Conservation (phyloP, 164 flowering plant species). For the Nymphaea thermarum region DNA sequence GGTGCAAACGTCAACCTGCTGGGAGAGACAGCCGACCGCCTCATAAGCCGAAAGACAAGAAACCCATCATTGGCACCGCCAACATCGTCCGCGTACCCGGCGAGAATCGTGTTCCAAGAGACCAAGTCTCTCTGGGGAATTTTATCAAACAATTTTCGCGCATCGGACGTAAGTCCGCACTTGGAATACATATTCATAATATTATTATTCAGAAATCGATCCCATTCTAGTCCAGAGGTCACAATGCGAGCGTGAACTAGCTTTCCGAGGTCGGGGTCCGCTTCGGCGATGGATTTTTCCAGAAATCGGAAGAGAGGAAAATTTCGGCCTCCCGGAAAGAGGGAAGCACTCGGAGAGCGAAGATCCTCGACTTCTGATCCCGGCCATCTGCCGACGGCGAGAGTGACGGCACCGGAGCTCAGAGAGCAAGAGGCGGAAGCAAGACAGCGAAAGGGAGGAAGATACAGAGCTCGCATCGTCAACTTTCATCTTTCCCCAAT, state of each 20-base stretch:
- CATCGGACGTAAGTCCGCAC: constrained; percentile 23
- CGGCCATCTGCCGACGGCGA: not conserved
- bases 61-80: constrained; percentile 21
- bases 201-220: constrained; percentile 39
- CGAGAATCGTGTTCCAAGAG: constrained; percentile 46
- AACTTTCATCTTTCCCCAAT: not conserved
- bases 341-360: not conserved
- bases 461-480: not conserved
- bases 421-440: not conserved
- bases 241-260: constrained; percentile 28
- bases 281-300: constrained; percentile 17
- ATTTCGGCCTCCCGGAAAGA: not conserved
- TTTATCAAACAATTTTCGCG: constrained; percentile 39
- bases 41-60: constrained; percentile 18
- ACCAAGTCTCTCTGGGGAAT: constrained; percentile 27
- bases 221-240: constrained; percentile 11
- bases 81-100: constrained; percentile 23
- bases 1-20: constrained; percentile 34
- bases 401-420: not conserved
- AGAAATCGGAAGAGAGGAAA: not conserved
- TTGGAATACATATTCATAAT: constrained; percentile 39
- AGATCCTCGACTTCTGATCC: not conserved
- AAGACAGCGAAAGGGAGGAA: not conserved
- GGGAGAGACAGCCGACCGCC: constrained; percentile 6
- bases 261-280: constrained; percentile 26